Base-by-base conservation (phyloP, 2,329 filamentous ascomycete genomes). In the Fusarium sp. region DNA sequence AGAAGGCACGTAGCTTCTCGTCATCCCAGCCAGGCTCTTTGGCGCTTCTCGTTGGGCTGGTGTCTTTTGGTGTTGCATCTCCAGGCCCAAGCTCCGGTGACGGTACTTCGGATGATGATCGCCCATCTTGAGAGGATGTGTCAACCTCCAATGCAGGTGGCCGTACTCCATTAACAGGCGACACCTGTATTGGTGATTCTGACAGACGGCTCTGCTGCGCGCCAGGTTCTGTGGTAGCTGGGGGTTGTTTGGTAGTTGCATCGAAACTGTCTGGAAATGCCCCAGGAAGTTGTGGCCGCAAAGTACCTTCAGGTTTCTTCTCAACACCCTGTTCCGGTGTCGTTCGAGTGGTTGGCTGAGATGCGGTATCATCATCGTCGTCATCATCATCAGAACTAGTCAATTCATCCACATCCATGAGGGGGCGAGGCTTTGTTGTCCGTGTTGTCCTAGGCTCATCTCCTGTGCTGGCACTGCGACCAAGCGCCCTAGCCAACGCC, bases 1-100 rank as follows among this genome's bases (percentile, higher is more conserved):
- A 92, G 81, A 98, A 99, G 16, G 92, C 91, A 63, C 93, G 89
- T 28, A 99, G 87, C 73, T 90, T 93, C 59, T 89, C 86, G 79
- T 98, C 95, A 67, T 93, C 95, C 96, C 96, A 99, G 0, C 89
- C 88, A 27, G 84, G 83, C 18, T 79, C 76, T 53, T 76, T 79
- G 47, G 64, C 68, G 51, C 63, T 75, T 41, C 71, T 83, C 76
- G 66, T 80, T 75, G 73, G 84, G 80, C 69, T 74, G 23, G 69
- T 73, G 70, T 80, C 68, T 74, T 80, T 78, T 20, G 76, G 74
- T 23, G 75, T 77, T 40, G 79, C 81, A 34, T 84, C 83, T 12
- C 80, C 80, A 13, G 86, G 86, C 25, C 86, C 80, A 10, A 88
- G 81, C 69, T 91, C 89, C 3, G 89, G 88, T 12, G 89, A 91